phyloP scores from a whole-genome alignment of 2,329 filamentous ascomycete genomes.

The Alternaria viburni region DNA sequence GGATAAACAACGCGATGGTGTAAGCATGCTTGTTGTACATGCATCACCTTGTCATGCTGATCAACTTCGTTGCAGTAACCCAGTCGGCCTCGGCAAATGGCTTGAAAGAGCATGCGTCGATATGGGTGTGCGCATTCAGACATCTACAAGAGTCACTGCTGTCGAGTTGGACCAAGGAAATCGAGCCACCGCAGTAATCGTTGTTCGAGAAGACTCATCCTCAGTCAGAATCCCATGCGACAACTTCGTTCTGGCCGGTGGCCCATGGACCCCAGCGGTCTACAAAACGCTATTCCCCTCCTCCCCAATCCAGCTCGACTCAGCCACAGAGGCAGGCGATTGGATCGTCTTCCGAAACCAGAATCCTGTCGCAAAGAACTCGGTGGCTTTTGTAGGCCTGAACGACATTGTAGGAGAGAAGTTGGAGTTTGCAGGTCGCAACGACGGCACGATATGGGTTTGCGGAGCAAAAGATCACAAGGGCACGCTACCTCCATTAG shows the following conservation, averaged over 20 bases:
- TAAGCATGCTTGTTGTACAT: background rate
- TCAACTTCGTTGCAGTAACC: background rate
- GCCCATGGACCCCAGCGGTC: background rate
- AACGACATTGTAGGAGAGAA: background rate
- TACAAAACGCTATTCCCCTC: background rate
- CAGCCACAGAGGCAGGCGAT: background rate
- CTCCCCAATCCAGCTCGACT: background rate
- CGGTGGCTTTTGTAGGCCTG: background rate
- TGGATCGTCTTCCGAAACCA: background rate
- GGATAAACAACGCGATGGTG: background rate
- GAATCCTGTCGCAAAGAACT: background rate
- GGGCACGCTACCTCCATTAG: background rate
- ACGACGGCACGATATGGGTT: background rate
- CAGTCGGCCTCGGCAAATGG: background rate
- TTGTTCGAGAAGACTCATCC: background rate
- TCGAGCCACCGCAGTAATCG: background rate
- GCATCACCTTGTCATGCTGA: background rate
- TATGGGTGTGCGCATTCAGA: background rate
- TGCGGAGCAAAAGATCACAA: background rate
- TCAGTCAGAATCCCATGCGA: background rate
- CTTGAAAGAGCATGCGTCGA: background rate
- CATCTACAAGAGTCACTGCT: background rate
- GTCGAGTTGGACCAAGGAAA: background rate
- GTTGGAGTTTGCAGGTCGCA: background rate
- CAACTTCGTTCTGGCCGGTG: background rate